Conservation (phyloP, 2,329 filamentous ascomycete genomes). For the Aspergillus chevalieri region DNA sequence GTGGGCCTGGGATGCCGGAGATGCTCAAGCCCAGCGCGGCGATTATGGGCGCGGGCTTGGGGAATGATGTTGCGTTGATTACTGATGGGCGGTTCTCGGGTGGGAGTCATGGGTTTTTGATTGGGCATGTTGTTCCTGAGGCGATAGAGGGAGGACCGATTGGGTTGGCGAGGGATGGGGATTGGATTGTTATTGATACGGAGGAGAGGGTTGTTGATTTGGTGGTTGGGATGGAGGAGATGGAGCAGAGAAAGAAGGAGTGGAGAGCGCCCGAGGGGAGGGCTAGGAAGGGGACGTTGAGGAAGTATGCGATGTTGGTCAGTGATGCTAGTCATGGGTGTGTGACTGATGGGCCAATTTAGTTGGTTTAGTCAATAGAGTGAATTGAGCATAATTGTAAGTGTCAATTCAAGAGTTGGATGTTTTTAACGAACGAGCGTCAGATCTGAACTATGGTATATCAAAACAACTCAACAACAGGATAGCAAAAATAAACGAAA, state of each 20-base stretch:
- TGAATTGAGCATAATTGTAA: too few relatives aligned
- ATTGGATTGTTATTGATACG: conserved; percentile 8
- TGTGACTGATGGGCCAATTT: conserved; percentile 4
- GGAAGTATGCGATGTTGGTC: conserved; percentile 7
- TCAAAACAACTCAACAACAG: too few relatives aligned
- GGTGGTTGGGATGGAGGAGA: conserved; percentile 1
- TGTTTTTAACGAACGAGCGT: too few relatives aligned
- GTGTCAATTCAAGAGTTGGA: too few relatives aligned
- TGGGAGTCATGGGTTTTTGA: conserved; percentile 42
- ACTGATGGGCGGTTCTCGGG: conserved; percentile 46
- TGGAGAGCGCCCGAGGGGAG: conserved; percentile 3
- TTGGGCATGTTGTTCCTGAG: conserved; percentile 21
- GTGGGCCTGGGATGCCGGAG: conserved; percentile 64
- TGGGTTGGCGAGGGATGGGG: conserved; percentile 5
- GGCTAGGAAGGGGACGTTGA: conserved; percentile 5
- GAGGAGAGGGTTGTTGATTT: conserved; percentile 6
- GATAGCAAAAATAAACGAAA: too few relatives aligned
- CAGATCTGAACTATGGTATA: too few relatives aligned
- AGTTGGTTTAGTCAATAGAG: too few relatives aligned
- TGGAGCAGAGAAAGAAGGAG: conserved; percentile 3
- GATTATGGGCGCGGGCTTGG: conserved; percentile 66
- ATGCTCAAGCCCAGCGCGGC: conserved; percentile 64
- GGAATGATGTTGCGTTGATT: conserved; percentile 60
- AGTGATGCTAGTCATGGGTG: conserved; percentile 9
- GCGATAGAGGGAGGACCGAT: conserved; percentile 9